phyloP scores from a whole-genome alignment of 306 rosid species.

The Medicago ruthenica region DNA sequence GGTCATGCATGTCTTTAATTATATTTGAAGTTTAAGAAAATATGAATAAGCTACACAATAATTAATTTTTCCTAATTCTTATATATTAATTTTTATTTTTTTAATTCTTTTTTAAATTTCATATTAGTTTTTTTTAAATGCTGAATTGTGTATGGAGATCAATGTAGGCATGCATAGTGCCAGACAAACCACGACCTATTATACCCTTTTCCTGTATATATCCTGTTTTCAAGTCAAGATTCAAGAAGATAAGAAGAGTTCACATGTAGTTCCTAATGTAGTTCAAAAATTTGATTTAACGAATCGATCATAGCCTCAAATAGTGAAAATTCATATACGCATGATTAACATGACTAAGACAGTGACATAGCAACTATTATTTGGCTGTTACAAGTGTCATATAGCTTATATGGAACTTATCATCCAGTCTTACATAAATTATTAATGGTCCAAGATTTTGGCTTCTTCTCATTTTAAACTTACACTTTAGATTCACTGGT shows the following conservation, averaged over 20 bases:
- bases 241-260: not conserved
- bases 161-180: no score
- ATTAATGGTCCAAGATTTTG: conserved; percentile 18
- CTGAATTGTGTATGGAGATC: no score
- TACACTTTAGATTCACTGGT: not conserved
- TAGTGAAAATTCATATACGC: not conserved
- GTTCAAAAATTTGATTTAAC: not conserved
- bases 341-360: not conserved
- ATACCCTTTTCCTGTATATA: no score
- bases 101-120: no score
- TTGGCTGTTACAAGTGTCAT: conserved; percentile 2
- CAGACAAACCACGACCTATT: no score
- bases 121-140: no score
- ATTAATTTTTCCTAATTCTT: no score
- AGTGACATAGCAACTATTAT: conserved; percentile 6
- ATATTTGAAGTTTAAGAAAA: no score
- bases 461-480: not conserved
- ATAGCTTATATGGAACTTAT: not conserved
- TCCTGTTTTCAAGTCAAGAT: no score
- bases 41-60: no score
- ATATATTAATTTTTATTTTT: no score
- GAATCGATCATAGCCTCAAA: not conserved
- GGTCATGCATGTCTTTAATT: no score
- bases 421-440: not conserved
- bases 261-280: not conserved